Conservation (phyloP, 495 filamentous ascomycete genomes). For the Aspergillus bertholletiae region DNA sequence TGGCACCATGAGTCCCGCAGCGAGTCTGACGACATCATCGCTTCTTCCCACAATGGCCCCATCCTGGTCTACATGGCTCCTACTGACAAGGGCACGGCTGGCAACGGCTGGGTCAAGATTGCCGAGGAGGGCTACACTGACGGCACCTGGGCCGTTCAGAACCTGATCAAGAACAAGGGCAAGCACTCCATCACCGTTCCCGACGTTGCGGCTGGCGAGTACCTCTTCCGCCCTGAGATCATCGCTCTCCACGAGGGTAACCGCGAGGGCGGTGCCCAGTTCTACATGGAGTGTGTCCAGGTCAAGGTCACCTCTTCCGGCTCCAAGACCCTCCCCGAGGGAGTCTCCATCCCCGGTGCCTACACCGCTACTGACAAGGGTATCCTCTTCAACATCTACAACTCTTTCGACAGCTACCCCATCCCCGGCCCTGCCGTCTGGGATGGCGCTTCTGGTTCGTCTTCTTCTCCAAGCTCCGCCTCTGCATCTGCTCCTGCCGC, state of each 20-base stretch:
- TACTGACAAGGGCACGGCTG: constrained; percentile 16
- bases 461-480: constrained; percentile 10
- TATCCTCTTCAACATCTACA: constrained; percentile 21
- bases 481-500: constrained; percentile 7
- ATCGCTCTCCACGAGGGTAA: constrained; percentile 22
- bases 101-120: constrained; percentile 22
- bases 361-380: constrained; percentile 17
- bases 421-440: constrained; percentile 24
- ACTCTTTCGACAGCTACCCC: constrained; percentile 15
- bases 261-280: constrained; percentile 17
- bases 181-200: constrained; percentile 24
- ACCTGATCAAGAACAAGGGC: constrained; percentile 19
- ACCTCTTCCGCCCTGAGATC: constrained; percentile 24
- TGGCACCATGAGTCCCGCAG: constrained; percentile 22
- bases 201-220: constrained; percentile 19
- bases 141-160: constrained; percentile 19
- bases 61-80: constrained; percentile 23
- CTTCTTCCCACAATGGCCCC: constrained; percentile 17
- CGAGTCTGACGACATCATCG: constrained; percentile 24
- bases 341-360: constrained; percentile 20
- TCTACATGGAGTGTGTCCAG: constrained; percentile 28
- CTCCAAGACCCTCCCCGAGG: constrained; percentile 12
- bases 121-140: constrained; percentile 20
- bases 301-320: constrained; percentile 21
- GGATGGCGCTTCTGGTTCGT: constrained; percentile 12